These are phyloP conservation scores for Chernovozyma sophiae-reginae DNA, from an alignment of 1,139 yeast species.

Conservation along the genomic window DNA sequence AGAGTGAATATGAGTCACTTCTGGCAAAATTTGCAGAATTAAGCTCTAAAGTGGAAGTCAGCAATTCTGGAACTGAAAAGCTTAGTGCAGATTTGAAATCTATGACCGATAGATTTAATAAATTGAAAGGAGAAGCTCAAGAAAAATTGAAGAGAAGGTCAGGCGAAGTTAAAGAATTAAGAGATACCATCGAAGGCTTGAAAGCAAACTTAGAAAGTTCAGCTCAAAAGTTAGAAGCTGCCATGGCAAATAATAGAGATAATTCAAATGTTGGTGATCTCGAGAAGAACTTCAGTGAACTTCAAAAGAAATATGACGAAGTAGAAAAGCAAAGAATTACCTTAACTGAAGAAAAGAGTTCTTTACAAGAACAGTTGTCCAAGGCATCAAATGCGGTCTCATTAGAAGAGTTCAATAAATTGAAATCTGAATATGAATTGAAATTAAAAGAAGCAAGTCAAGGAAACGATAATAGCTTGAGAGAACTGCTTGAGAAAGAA, in stretches of 20 bases:
- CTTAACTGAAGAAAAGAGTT: slow-evolving; percentile 6
- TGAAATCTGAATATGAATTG: slow-evolving; percentile 6
- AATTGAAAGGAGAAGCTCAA: slow-evolving; percentile 8
- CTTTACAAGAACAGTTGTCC: slow-evolving; percentile 7
- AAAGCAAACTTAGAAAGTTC: slow-evolving; percentile 17
- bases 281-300: slow-evolving; percentile 7
- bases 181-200: slow-evolving; percentile 20
- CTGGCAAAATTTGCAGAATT: slow-evolving; percentile 9
- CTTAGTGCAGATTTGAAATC: slow-evolving; percentile 8
- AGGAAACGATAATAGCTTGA: slow-evolving; percentile 12
- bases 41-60: slow-evolving; percentile 17
- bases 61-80: slow-evolving; percentile 21
- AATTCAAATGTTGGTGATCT: slow-evolving; percentile 8
- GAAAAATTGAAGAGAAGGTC: slow-evolving; percentile 8
- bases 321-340: slow-evolving; percentile 9
- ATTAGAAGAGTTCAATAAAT: slow-evolving; percentile 5
- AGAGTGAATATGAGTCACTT: slow-evolving; percentile 33
- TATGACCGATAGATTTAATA: slow-evolving; percentile 6
- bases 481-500: slow-evolving; percentile 10
- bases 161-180: slow-evolving; percentile 15
- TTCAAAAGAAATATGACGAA: slow-evolving; percentile 7
- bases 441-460: slow-evolving; percentile 2
- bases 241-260: slow-evolving; percentile 7
- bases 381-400: slow-evolving; percentile 3
- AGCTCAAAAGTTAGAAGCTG: slow-evolving; percentile 6